A percentile compares a stretch with the other conserved stretches of the same genome.
Evolutionary conservation across 139 green algal genomes (phyloP).

Genomic region (Monoraphidium neglectum): DNA sequence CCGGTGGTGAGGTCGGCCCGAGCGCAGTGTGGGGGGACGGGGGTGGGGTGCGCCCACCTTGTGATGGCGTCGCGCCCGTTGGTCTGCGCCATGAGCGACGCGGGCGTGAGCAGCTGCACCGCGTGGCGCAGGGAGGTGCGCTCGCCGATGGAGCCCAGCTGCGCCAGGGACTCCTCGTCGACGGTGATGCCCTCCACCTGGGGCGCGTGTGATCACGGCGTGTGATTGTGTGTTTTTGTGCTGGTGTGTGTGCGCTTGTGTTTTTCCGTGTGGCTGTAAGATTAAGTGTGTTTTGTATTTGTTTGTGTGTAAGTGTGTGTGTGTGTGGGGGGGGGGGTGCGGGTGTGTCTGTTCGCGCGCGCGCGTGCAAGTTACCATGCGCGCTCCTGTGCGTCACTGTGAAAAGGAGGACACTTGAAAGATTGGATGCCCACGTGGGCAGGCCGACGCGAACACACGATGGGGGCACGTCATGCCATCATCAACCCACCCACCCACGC

Average conservation of each 20-base stretch:
- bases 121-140: conserved; percentile 81
- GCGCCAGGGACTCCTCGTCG: conserved; percentile 87
- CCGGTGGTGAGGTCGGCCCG: background rate
- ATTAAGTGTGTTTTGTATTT: no score
- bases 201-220: background rate
- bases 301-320: no score
- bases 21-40: background rate
- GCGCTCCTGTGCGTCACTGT: no score
- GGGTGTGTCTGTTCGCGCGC: no score
- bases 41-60: background rate
- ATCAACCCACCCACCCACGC: background rate
- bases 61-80: conserved; percentile 73
- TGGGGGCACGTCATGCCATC: background rate
- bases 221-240: background rate
- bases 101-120: conserved; percentile 93
- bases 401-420: no score
- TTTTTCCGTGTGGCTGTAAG: no score
- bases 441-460: no score
- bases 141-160: conserved; percentile 88
- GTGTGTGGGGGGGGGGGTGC: no score
- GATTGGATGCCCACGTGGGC: no score
- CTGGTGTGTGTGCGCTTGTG: background rate
- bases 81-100: conserved; percentile 73
- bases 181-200: conserved; percentile 92
- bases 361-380: no score